These are phyloP conservation scores for Trichoderma gracile DNA, from an alignment of 2,329 filamentous ascomycete genomes.

Conservation along the genomic window DNA sequence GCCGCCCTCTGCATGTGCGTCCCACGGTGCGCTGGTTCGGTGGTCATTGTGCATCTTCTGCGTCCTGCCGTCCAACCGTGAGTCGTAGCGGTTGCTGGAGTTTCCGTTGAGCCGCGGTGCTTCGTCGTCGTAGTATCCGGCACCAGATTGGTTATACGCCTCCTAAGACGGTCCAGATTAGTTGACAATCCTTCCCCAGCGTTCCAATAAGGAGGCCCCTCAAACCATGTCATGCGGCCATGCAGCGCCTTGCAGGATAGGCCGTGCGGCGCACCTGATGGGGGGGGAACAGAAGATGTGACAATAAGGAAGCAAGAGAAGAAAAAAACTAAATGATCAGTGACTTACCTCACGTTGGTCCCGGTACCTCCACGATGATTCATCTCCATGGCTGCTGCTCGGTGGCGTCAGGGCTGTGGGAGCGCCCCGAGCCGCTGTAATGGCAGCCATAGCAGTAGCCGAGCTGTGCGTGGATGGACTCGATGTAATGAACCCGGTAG, in stretches of 20 bases:
- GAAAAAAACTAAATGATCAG: background rate
- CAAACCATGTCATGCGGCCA: conserved; percentile 9
- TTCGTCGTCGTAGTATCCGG: conserved; percentile 45
- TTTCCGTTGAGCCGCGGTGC: conserved; percentile 46
- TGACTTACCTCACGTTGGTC: conserved; percentile 19
- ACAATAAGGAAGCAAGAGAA: background rate
- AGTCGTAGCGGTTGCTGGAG: conserved; percentile 30
- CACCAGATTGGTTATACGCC: conserved; percentile 23
- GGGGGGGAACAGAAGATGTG: background rate
- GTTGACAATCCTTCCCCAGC: background rate
- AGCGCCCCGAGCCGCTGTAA: conserved; percentile 52
- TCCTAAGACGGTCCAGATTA: conserved; percentile 6
- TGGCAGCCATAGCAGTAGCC: conserved; percentile 50
- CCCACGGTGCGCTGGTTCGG: conserved; percentile 32
- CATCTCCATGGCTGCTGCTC: conserved; percentile 51
- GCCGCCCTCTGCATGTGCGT: conserved; percentile 31
- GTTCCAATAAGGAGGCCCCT: background rate
- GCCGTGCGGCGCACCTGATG: background rate
- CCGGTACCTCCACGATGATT: conserved; percentile 47
- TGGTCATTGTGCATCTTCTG: conserved; percentile 42
- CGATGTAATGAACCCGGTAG: conserved; percentile 32
- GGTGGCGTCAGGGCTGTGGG: conserved; percentile 51
- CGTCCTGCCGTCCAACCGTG: conserved; percentile 35
- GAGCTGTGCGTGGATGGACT: background rate
- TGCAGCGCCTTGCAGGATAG: background rate